phyloP scores from a whole-genome alignment of 2,329 filamentous ascomycete species.

The Ambrosiella xylebori region DNA sequence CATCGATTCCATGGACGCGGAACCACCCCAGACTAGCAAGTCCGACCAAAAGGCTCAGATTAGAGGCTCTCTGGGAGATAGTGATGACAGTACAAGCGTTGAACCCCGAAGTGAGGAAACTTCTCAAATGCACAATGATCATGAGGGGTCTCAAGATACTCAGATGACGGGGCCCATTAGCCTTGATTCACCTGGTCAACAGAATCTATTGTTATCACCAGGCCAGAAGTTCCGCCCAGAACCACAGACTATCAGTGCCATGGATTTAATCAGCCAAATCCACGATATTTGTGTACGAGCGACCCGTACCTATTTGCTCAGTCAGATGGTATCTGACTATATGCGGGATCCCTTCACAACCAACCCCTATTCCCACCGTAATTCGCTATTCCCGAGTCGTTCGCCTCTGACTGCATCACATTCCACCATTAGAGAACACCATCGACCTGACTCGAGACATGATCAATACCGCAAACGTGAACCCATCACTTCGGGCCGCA shows the following conservation, averaged over 20 bases:
- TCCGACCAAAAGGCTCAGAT: background rate
- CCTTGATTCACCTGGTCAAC: background rate
- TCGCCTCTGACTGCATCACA: background rate
- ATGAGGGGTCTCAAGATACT: background rate
- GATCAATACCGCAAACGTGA: conserved; percentile 5
- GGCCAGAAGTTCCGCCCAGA: background rate
- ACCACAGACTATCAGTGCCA: background rate
- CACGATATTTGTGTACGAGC: conserved; percentile 16
- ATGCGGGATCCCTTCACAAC: conserved; percentile 12
- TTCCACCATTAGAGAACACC: background rate
- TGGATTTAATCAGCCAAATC: conserved; percentile 11
- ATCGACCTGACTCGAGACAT: background rate
- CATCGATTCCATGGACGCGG: background rate
- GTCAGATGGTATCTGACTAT: conserved; percentile 14
- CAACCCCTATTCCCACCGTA: conserved; percentile 4
- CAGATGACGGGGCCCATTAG: too few species aligned
- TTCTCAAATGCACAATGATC: background rate
- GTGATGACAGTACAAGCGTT: background rate
- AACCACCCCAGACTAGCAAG: background rate
- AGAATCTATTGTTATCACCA: background rate
- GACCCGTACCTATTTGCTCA: conserved; percentile 15
- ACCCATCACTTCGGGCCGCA: background rate
- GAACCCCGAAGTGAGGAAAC: background rate
- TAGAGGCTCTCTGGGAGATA: background rate
- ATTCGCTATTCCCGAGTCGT: conserved; percentile 1